Conservation (phyloP, 2,329 filamentous ascomycete species). For the Dothistroma septosporum region DNA sequence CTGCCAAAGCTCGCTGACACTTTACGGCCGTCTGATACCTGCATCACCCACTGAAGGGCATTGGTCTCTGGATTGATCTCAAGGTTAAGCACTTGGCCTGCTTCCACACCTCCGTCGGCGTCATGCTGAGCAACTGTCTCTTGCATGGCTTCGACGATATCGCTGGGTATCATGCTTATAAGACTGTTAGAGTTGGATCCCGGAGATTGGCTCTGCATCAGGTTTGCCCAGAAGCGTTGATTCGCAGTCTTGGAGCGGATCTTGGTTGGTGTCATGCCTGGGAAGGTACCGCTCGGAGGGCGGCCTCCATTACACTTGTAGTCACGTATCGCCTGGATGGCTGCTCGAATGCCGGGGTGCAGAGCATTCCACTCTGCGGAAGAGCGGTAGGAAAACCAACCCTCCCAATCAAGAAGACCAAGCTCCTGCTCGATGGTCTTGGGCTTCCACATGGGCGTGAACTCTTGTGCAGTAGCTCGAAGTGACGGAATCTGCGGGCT, state of each 20-base stretch:
- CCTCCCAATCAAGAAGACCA: constrained; percentile 7
- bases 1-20: constrained; percentile 17
- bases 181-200: background rate
- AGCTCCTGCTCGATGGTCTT: constrained; percentile 15
- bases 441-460: constrained; percentile 23
- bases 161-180: background rate
- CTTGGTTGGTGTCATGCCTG: constrained; percentile 1
- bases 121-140: background rate
- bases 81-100: constrained; percentile 20
- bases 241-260: constrained; percentile 3
- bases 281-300: constrained; percentile 3
- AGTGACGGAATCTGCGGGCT: constrained; percentile 16
- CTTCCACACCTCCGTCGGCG: constrained; percentile 9
- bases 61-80: constrained; percentile 16
- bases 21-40: constrained; percentile 12
- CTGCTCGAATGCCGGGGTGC: constrained; percentile 1
- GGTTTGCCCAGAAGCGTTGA: background rate
- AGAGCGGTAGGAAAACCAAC: constrained; percentile 2
- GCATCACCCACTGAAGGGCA: constrained; percentile 18
- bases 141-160: constrained; percentile 2
- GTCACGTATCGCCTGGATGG: background rate
- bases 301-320: constrained; percentile 3
- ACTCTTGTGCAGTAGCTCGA: constrained; percentile 26
- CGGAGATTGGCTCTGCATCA: background rate
- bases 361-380: constrained; percentile 2